These are phyloP conservation scores for Wallacemonas sp. DNA, from an alignment of 208 protist genomes.

Conservation along the genomic window DNA sequence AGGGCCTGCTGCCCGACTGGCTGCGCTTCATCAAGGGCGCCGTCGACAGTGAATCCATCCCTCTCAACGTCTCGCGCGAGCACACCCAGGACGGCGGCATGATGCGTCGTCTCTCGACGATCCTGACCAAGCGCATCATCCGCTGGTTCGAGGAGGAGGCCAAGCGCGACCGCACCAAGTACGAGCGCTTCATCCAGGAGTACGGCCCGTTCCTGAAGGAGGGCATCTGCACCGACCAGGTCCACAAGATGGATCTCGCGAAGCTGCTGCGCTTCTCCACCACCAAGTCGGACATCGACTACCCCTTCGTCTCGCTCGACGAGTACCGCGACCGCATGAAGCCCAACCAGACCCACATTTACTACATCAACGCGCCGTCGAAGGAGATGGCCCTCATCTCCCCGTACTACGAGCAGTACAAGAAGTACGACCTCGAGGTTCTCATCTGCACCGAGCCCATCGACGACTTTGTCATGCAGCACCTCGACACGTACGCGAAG, in stretches of 20 bases:
- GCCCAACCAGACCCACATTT: conserved; percentile 95
- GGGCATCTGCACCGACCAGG: conserved; percentile 94
- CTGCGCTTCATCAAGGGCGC: conserved; percentile 96
- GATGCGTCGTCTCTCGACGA: conserved; percentile 91
- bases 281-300: conserved; percentile 74
- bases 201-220: conserved; percentile 97
- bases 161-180: conserved; percentile 91
- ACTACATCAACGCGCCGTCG: conserved; percentile 92
- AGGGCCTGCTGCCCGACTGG: conserved; percentile 97
- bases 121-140: conserved; percentile 93
- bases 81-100: conserved; percentile 96
- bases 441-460: conserved; percentile 93
- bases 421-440: conserved; percentile 94
- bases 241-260: conserved; percentile 93
- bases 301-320: conserved; percentile 89
- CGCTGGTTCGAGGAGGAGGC: conserved; percentile 91
- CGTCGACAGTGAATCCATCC: conserved; percentile 98
- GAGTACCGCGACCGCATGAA: conserved; percentile 97
- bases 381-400: conserved; percentile 90
- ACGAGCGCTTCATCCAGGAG: conserved; percentile 93
- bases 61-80: conserved; percentile 98
- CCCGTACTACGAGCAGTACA: conserved; percentile 97
- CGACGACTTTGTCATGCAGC: conserved; percentile 96
- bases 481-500: conserved; percentile 93
- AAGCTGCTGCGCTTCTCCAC: conserved; percentile 95